phyloP scores from a whole-genome alignment of 257 asterid species.

The Gentiana macrophylla region DNA sequence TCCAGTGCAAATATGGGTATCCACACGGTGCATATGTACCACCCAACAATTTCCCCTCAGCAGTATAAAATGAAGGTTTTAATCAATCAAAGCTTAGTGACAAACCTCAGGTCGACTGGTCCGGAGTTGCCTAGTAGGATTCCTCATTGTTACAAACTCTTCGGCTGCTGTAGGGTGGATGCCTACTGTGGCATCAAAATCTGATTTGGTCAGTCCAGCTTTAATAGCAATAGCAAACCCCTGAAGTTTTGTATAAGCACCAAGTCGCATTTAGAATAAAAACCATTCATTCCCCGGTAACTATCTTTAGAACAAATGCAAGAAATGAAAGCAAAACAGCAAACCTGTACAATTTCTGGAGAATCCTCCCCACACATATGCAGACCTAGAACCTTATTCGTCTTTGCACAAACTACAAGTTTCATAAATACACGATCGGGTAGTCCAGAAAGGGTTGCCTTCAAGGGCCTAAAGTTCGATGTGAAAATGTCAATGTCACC shows the following conservation, averaged over 20 bases:
- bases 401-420: constrained; percentile 74
- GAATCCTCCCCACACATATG: constrained; percentile 97
- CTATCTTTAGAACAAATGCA: neutral
- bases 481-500: constrained; percentile 82
- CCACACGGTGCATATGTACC: too few species aligned
- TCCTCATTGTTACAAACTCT: constrained; percentile 95
- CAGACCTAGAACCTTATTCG: constrained; percentile 75
- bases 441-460: constrained; percentile 93
- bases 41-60: too few species aligned
- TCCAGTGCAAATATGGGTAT: neutral
- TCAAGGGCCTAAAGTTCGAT: constrained; percentile 79
- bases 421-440: constrained; percentile 89
- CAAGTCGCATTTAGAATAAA: neutral
- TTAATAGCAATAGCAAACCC: constrained; percentile 92
- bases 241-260: constrained; percentile 29
- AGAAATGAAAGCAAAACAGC: neutral
- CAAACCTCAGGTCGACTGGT: constrained; percentile 55
- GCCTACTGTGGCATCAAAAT: constrained; percentile 87
- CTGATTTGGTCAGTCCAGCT: constrained; percentile 90
- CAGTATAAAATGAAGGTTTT: neutral
- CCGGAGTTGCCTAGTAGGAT: constrained; percentile 73
- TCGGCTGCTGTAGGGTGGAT: constrained; percentile 96
- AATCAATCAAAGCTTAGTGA: constrained; percentile 1
- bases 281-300: too few species aligned
- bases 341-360: constrained; percentile 86